These are phyloP conservation scores for Letharia lupina DNA, from an alignment of 495 filamentous ascomycete species.

Conservation along the genomic window DNA sequence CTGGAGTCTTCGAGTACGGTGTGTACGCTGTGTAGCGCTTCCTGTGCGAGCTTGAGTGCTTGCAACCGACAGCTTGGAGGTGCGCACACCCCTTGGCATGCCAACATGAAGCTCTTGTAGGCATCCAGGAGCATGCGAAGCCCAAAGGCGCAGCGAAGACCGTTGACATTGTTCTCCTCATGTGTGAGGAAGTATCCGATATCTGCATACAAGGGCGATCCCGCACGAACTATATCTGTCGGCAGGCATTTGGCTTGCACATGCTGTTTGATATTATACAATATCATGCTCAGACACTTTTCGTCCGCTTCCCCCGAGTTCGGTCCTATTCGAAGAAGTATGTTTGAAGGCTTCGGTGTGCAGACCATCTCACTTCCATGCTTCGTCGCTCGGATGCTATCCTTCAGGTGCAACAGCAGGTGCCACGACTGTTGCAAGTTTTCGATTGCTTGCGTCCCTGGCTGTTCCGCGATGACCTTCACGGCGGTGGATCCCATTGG, in stretches of 20 bases:
- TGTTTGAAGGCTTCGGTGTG: background rate
- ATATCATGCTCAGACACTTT: slow-evolving; percentile 17
- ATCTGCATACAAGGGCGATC: slow-evolving; percentile 23
- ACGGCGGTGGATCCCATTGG: background rate
- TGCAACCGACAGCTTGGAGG: slow-evolving; percentile 22
- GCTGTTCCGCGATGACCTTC: background rate
- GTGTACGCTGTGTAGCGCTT: slow-evolving; percentile 14
- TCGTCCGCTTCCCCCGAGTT: slow-evolving; percentile 12
- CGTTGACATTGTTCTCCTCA: slow-evolving; percentile 8
- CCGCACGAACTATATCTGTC: slow-evolving; percentile 16
- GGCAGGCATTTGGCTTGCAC: slow-evolving; percentile 8
- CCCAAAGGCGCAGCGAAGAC: slow-evolving; percentile 22
- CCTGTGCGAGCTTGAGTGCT: slow-evolving; percentile 25
- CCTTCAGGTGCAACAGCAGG: slow-evolving; percentile 5
- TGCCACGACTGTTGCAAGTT: slow-evolving; percentile 14
- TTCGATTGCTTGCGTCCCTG: background rate
- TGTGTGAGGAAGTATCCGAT: slow-evolving; percentile 22
- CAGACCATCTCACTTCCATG: background rate
- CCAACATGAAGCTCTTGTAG: slow-evolving; percentile 20
- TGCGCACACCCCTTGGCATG: background rate
- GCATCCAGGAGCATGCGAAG: slow-evolving; percentile 23
- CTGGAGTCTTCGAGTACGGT: slow-evolving; percentile 20
- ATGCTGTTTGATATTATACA: slow-evolving; percentile 21
- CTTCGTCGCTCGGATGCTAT: background rate
- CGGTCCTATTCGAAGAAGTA: slow-evolving; percentile 11